Percentiles rank a stretch among this genome's conserved stretches.
Conservation (phyloP, 257 asterid species). For the Nicotiana knightiana region DNA sequence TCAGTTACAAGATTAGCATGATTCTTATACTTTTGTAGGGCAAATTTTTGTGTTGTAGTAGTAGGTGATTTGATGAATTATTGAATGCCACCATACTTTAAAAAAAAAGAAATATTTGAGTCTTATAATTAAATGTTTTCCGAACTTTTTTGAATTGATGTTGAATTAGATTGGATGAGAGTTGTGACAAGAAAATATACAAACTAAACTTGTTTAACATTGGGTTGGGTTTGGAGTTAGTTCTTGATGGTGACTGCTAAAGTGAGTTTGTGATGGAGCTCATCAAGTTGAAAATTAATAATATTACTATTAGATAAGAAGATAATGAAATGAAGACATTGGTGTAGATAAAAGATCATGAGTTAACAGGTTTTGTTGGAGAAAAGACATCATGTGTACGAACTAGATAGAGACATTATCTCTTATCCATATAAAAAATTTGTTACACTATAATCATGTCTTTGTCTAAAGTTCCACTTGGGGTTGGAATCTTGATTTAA, state of each 20-base stretch:
- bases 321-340: background rate
- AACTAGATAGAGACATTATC: constrained; percentile 1
- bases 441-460: background rate
- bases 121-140: no score
- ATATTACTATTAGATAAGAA: background rate
- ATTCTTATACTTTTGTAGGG: background rate
- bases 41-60: background rate
- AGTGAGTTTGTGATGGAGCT: background rate
- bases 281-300: background rate
- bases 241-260: background rate
- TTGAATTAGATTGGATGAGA: no score
- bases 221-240: background rate
- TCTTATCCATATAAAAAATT: background rate
- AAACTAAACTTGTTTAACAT: background rate
- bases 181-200: background rate
- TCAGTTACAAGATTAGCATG: background rate
- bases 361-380: constrained; percentile 3
- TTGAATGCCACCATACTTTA: no score
- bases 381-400: constrained; percentile 7
- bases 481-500: constrained; percentile 14
- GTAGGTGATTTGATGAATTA: background rate
- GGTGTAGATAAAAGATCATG: background rate
- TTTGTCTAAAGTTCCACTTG: constrained; percentile 4
- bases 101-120: no score
- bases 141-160: no score